These are phyloP conservation scores for Penicillium palitans DNA, from an alignment of 2,329 filamentous ascomycete species.

Conservation along the genomic window DNA sequence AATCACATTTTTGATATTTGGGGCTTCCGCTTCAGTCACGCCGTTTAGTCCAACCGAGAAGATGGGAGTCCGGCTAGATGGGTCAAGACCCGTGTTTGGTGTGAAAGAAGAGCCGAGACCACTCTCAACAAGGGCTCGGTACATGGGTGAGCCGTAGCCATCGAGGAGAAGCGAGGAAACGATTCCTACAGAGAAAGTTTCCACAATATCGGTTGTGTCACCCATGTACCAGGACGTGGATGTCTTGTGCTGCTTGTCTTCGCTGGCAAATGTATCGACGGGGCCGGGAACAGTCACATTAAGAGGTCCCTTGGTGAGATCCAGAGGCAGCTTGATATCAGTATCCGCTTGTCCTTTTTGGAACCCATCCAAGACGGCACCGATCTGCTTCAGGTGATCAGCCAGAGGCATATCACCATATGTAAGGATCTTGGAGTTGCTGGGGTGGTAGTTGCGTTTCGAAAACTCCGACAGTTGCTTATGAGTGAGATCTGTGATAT, in stretches of 20 bases:
- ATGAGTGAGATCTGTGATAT: constrained; percentile 93
- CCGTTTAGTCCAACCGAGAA: constrained; percentile 91
- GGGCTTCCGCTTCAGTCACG: constrained; percentile 77
- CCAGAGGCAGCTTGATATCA: constrained; percentile 74
- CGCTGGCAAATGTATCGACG: constrained; percentile 79
- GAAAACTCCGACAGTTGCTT: constrained; percentile 87
- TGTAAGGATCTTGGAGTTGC: constrained; percentile 92
- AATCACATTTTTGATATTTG: constrained; percentile 72
- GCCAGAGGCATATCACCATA: constrained; percentile 89
- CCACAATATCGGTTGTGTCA: constrained; percentile 76
- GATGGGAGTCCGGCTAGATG: constrained; percentile 71
- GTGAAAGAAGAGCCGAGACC: constrained; percentile 92
- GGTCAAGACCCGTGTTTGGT: constrained; percentile 89
- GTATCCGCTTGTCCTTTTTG: constrained; percentile 67
- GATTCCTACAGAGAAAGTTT: constrained; percentile 83
- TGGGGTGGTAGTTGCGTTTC: constrained; percentile 91
- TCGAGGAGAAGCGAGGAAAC: constrained; percentile 83
- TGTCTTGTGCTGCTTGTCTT: constrained; percentile 87
- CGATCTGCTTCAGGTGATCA: constrained; percentile 77
- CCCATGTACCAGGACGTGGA: constrained; percentile 91
- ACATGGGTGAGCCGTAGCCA: constrained; percentile 92
- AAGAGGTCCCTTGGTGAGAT: constrained; percentile 65
- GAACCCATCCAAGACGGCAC: constrained; percentile 72
- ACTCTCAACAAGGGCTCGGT: constrained; percentile 82
- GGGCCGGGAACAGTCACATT: constrained; percentile 75